These are phyloP conservation scores for Coniophora puteana DNA, from an alignment of 1,284 basidiomycete species.

Conservation along the genomic window DNA sequence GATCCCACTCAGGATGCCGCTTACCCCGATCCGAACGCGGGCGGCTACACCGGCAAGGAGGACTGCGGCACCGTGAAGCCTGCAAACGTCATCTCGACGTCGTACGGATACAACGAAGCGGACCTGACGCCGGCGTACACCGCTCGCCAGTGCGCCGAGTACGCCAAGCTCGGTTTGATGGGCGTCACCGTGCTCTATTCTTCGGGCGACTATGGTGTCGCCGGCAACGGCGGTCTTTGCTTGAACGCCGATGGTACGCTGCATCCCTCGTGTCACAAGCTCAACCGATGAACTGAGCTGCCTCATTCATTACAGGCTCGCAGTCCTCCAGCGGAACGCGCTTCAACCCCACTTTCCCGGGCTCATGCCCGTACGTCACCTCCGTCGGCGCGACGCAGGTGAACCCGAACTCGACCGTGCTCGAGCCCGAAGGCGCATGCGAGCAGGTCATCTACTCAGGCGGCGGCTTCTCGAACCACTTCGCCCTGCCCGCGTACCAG, in stretches of 20 bases:
- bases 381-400: slow-evolving; percentile 46
- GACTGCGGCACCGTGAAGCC: slow-evolving; percentile 49
- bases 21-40: slow-evolving; percentile 47
- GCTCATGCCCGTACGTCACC: slow-evolving; percentile 42
- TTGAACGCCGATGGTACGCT: slow-evolving; percentile 37
- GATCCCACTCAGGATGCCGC: slow-evolving; percentile 44
- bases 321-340: slow-evolving; percentile 28
- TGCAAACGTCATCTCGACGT: slow-evolving; percentile 53
- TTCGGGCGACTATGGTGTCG: slow-evolving; percentile 51
- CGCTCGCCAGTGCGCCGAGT: slow-evolving; percentile 52
- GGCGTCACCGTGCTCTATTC: slow-evolving; percentile 48
- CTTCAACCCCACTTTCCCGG: slow-evolving; percentile 50
- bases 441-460: slow-evolving; percentile 30
- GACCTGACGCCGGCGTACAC: slow-evolving; percentile 43
- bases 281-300: no score
- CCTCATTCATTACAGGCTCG: slow-evolving; percentile 19
- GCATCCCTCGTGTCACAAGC: not conserved
- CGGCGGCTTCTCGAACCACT: slow-evolving; percentile 44
- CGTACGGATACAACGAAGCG: slow-evolving; percentile 47
- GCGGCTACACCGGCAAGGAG: slow-evolving; percentile 42
- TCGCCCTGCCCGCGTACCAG: slow-evolving; percentile 37
- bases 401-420: slow-evolving; percentile 26
- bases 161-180: slow-evolving; percentile 46
- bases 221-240: slow-evolving; percentile 35
- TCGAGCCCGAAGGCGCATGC: slow-evolving; percentile 30